Base-by-base conservation (phyloP, 2,329 filamentous ascomycete species). In the Colletotrichum spaethianum region DNA sequence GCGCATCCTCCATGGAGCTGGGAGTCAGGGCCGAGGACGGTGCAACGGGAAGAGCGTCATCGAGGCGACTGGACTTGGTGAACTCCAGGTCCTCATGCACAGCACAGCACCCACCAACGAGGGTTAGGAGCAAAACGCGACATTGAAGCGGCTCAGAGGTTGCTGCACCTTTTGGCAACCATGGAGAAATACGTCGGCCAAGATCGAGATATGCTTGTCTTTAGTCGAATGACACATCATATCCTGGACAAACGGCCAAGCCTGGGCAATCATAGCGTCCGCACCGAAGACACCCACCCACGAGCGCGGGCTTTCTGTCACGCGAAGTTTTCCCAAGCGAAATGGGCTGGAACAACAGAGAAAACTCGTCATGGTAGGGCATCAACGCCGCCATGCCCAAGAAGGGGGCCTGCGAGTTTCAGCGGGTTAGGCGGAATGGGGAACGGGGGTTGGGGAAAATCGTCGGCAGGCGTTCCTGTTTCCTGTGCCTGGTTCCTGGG, bases 41-140 rank as follows among this genome's bases (percentile, higher is more conserved):
- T 70, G 53, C 67, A 62, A 66, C 67, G 36, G 67, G n/a, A 53
- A 55, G 9, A 66, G 67, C 62, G 40, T 70, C 62, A 48, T 61
- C 55, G 53, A 40, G 23, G 46, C 57, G 20, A 65, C 42, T 61
- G 50, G 67, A 59, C 31, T 36, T 11, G 52, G 40, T 20, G 31
- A 33, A 20, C 52, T 65, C 52, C 31, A 53, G 33, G 50, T 26
- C 20, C 46, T 26, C n/a, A n/a, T n/a, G n/a, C n/a, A n/a, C n/a
- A n/a, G 33, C 53, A 11, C 1, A 28, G 53, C 53, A 40, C 40
- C 40, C 53, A 59, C 36, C 53, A 28, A 38, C 12, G 31, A 33
- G 63, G 33, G 33, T 1, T 8, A 8, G 8, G 33, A 36, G 33
- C 33, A 9, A 11, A 36, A 36, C 5, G 33, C 11, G 11, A 7